Conservation (phyloP, 768 basidiomycete species). For the Candolleomyces efflorescens region DNA sequence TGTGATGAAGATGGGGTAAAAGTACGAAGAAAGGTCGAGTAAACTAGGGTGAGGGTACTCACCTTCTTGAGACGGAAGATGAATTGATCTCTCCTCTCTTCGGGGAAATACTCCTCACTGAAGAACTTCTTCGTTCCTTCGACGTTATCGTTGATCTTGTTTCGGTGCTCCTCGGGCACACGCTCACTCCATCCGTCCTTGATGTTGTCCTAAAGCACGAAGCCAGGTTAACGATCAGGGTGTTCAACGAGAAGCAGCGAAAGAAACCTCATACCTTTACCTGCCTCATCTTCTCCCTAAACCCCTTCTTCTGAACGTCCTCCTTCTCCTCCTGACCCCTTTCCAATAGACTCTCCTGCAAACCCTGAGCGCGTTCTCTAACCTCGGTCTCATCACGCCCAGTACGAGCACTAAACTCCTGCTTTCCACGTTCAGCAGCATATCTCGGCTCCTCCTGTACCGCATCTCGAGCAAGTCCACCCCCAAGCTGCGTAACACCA, state of each 20-base stretch:
- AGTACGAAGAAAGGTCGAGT: neutral
- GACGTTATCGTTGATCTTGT: slow-evolving; percentile 45
- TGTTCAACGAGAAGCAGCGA: too few relatives aligned
- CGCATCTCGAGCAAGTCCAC: too few relatives aligned
- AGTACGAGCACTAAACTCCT: too few relatives aligned
- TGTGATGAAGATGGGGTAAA: neutral
- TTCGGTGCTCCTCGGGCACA: slow-evolving; percentile 68
- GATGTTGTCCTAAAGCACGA: slow-evolving; percentile 18
- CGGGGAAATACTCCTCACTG: slow-evolving; percentile 82
- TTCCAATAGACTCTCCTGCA: slow-evolving; percentile 5
- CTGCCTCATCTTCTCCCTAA: slow-evolving; percentile 30
- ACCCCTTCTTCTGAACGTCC: slow-evolving; percentile 28
- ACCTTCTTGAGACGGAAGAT: slow-evolving; percentile 56
- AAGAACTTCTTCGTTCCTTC: slow-evolving; percentile 66
- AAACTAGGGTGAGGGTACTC: neutral
- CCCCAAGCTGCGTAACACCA: neutral
- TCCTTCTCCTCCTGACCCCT: slow-evolving; percentile 6
- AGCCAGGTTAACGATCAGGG: too few relatives aligned
- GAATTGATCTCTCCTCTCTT: slow-evolving; percentile 88
- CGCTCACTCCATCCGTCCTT: slow-evolving; percentile 31
- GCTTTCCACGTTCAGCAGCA: too few relatives aligned
- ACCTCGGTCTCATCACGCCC: too few relatives aligned
- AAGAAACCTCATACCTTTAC: too few relatives aligned
- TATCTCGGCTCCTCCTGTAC: too few relatives aligned
- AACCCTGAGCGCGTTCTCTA: slow-evolving; percentile 8